phyloP scores from a whole-genome alignment of 306 rosid species.

The Aeschynomene evenia region DNA sequence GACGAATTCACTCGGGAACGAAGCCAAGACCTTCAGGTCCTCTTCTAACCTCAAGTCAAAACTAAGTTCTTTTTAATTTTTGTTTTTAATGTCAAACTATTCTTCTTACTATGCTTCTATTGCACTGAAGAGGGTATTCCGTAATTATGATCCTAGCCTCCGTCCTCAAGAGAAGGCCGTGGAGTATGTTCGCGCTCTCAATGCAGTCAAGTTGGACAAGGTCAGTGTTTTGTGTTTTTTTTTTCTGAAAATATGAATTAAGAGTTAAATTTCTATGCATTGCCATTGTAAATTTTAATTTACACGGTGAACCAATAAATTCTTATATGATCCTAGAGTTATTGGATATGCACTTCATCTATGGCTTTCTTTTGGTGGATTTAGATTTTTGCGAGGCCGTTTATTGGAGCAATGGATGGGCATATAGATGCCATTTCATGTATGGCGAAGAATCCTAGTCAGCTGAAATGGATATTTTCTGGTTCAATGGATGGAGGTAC shows the following conservation, averaged over 20 bases:
- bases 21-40: conserved; percentile 89
- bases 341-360: not conserved
- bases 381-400: conserved; percentile 92
- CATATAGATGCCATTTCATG: conserved; percentile 82
- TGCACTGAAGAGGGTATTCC: conserved; percentile 68
- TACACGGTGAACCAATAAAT: no score
- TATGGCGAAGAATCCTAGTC: conserved; percentile 84
- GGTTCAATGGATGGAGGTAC: conserved; percentile 99
- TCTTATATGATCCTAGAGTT: not conserved
- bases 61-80: not conserved
- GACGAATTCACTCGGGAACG: conserved; percentile 92
- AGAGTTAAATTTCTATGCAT: no score
- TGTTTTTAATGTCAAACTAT: not conserved
- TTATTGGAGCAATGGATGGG: conserved; percentile 94
- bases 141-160: conserved; percentile 76
- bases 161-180: conserved; percentile 87
- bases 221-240: conserved; percentile 14
- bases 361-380: not conserved
- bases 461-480: conserved; percentile 79
- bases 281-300: no score
- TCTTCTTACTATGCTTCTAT: not conserved
- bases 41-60: not conserved
- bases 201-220: conserved; percentile 90
- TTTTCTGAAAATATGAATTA: not conserved
- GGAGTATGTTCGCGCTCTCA: conserved; percentile 86